Conservation (phyloP, 129 eudicot species). For the Escallonia rubra region DNA sequence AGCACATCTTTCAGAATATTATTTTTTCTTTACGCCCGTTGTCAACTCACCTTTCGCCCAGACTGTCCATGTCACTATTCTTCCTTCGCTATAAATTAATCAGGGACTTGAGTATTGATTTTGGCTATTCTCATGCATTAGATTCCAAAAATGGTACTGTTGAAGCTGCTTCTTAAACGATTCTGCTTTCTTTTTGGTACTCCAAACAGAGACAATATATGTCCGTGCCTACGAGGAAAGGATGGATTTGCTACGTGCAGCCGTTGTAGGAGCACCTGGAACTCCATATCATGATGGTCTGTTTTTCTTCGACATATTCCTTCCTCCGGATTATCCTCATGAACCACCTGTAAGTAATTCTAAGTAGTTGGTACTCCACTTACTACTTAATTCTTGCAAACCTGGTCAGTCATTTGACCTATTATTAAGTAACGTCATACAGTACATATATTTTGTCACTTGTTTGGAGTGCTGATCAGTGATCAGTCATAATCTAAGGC, state of each 20-base stretch:
- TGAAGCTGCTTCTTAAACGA: neutral
- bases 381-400: neutral
- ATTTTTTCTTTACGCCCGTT: too few species aligned
- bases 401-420: neutral
- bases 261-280: conserved; percentile 71
- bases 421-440: neutral
- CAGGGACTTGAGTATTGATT: neutral
- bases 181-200: neutral
- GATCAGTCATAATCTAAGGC: too few species aligned
- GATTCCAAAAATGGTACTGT: neutral
- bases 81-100: too few species aligned
- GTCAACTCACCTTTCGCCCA: too few species aligned
- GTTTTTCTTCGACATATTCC: conserved; percentile 81
- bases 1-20: too few species aligned
- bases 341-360: conserved; percentile 78
- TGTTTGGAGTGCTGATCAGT: too few species aligned
- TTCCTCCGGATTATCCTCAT: conserved; percentile 77
- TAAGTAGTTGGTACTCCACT: neutral
- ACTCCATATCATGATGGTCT: conserved; percentile 89
- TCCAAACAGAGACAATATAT: conserved; percentile 62
- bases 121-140: neutral
- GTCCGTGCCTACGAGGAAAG: conserved; percentile 89
- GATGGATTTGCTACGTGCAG: conserved; percentile 81
- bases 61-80: too few species aligned
- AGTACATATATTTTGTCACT: too few species aligned